Conservation (phyloP, 116 monocot species). For the Phalaenopsis hybrid region DNA sequence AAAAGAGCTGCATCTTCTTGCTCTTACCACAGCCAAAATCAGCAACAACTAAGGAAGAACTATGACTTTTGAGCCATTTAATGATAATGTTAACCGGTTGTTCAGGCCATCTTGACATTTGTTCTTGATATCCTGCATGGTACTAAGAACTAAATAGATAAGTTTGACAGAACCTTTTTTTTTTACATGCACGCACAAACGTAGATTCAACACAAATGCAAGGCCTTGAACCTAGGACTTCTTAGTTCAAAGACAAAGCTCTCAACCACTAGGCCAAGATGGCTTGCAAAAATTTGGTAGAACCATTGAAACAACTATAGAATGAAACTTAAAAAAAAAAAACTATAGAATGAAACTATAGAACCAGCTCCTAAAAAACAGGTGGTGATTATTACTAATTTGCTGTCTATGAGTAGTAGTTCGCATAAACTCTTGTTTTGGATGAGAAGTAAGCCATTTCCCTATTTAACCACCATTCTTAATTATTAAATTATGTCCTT, state of each 20-base stretch:
- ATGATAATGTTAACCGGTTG: slow-evolving; percentile 84
- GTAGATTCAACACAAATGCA: too few relatives aligned
- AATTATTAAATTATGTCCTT: too few relatives aligned
- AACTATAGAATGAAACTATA: neutral
- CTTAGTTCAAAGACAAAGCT: too few relatives aligned
- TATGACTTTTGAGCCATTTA: slow-evolving; percentile 71
- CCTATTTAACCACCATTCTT: too few relatives aligned
- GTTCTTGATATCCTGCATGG: slow-evolving; percentile 94
- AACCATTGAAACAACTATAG: neutral
- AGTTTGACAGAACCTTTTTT: neutral
- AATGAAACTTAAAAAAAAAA: neutral
- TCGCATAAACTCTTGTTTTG: too few relatives aligned
- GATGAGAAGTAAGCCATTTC: too few relatives aligned
- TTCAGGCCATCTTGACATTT: slow-evolving; percentile 96
- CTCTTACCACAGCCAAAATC: slow-evolving; percentile 99
- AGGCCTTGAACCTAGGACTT: too few relatives aligned
- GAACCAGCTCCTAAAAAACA: neutral
- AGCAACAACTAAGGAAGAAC: slow-evolving; percentile 66
- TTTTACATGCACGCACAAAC: too few relatives aligned
- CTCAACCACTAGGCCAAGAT: too few relatives aligned
- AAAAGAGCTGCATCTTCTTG: neutral
- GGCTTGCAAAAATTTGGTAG: neutral
- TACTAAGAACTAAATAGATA: slow-evolving; percentile 51
- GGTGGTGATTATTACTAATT: neutral
- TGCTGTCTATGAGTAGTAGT: neutral